Percentiles rank a stretch among this genome's conserved stretches.
These are phyloP conservation scores for Termitomyces bulborhizus DNA, from an alignment of 768 basidiomycete genomes.

Conservation along the genomic window DNA sequence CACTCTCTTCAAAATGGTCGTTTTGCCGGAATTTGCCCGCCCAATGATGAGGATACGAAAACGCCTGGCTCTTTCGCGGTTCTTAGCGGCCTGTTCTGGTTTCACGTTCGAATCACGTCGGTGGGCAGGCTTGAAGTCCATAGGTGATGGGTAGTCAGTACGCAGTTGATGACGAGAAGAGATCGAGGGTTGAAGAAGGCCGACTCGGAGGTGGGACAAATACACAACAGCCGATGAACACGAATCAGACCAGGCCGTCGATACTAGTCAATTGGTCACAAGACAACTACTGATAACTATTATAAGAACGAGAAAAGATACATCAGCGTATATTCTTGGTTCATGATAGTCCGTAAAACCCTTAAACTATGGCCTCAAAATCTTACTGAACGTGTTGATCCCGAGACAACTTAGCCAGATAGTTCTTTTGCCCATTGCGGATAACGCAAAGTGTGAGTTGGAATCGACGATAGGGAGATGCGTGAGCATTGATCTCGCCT, in stretches of 20 bases:
- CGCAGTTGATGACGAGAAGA: not conserved
- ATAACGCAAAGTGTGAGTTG: too few relatives aligned
- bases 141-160: not conserved
- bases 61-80: conserved; percentile 18
- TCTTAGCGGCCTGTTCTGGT: not conserved
- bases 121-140: not conserved
- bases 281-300: not conserved
- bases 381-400: too few relatives aligned
- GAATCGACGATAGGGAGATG: too few relatives aligned
- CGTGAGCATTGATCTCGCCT: too few relatives aligned
- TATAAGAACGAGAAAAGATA: not conserved
- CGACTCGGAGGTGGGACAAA: not conserved
- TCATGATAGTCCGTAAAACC: too few relatives aligned
- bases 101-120: not conserved
- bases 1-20: conserved; percentile 31
- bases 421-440: too few relatives aligned
- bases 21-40: conserved; percentile 34
- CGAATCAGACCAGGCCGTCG: not conserved
- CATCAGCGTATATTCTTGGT: not conserved
- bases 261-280: not conserved
- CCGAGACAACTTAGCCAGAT: too few relatives aligned
- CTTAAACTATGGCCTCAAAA: too few relatives aligned
- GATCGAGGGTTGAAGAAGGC: not conserved
- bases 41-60: conserved; percentile 37
- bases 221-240: not conserved